Percentiles rank a stretch among this genome's conserved stretches.
Evolutionary conservation across 1,284 basidiomycete species (phyloP).

Genomic region (Lentinula novae-zelandiae): DNA sequence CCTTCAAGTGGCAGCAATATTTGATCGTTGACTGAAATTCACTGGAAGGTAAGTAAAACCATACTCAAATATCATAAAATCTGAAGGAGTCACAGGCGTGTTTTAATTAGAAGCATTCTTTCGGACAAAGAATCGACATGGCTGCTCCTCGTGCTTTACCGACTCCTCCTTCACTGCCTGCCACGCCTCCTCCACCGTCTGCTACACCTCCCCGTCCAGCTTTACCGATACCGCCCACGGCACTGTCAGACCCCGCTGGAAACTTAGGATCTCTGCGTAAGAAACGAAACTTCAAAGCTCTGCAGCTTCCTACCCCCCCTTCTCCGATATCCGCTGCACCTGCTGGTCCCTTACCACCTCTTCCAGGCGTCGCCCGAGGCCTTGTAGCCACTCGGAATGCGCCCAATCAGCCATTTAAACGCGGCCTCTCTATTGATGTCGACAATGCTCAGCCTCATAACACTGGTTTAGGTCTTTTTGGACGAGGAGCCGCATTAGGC

Average conservation of each 20-base stretch:
- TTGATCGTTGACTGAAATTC: background rate
- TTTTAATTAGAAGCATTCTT: background rate
- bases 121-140: background rate
- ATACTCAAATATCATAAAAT: background rate
- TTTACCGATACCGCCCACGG: background rate
- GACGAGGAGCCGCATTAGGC: conserved; percentile 23
- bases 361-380: background rate
- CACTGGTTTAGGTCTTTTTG: conserved; percentile 1
- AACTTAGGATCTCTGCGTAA: conserved; percentile 3
- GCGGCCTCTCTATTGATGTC: conserved; percentile 42
- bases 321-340: background rate
- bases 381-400: conserved; percentile 14
- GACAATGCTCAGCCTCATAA: conserved; percentile 49
- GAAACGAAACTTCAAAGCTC: conserved; percentile 15
- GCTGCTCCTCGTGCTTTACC: background rate
- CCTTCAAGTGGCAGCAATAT: background rate
- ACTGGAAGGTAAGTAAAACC: background rate
- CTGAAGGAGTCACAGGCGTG: background rate
- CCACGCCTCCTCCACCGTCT: background rate
- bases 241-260: background rate
- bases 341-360: background rate
- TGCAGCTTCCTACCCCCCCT: conserved; percentile 12
- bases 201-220: background rate
- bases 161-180: background rate
- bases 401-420: conserved; percentile 24